Evolutionary conservation across 495 filamentous ascomycete species (phyloP).

Genomic region (Neurospora sp.): DNA sequence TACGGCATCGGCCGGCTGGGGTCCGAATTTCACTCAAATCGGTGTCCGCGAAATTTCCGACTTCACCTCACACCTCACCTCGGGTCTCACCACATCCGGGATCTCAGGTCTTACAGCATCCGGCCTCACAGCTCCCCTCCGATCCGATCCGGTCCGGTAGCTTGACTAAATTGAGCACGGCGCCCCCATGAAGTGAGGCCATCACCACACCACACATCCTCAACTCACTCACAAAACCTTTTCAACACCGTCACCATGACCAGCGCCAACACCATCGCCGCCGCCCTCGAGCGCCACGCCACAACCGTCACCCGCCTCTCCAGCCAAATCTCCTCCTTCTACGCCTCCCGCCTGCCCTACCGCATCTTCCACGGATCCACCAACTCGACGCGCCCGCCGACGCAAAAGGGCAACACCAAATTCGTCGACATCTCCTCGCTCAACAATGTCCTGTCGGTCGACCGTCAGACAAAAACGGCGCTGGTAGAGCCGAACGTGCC

Average conservation of each 20-base stretch:
- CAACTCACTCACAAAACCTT: too few relatives aligned
- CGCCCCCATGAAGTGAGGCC: too few relatives aligned
- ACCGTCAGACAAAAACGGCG: constrained; percentile 26
- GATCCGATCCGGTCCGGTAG: too few relatives aligned
- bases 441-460: constrained; percentile 29
- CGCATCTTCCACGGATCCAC: constrained; percentile 68
- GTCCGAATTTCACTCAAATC: background rate
- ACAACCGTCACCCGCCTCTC: background rate
- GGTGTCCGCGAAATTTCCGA: background rate
- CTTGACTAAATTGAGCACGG: too few relatives aligned
- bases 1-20: background rate
- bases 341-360: constrained; percentile 33
- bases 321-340: background rate
- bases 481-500: constrained; percentile 57
- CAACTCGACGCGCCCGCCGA: constrained; percentile 58
- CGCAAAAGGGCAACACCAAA: constrained; percentile 23
- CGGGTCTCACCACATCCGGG: background rate
- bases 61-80: background rate
- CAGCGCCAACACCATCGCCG: constrained; percentile 34
- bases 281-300: constrained; percentile 43
- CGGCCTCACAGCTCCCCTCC: background rate
- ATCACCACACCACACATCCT: too few relatives aligned
- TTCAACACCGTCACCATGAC: background rate
- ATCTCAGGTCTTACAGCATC: background rate
- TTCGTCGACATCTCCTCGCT: constrained; percentile 33